A percentile compares a stretch with the other conserved stretches of the same genome.
Evolutionary conservation across 352 stramenopile genomes (phyloP).

Genomic region (Phytophthora pinifolia): DNA sequence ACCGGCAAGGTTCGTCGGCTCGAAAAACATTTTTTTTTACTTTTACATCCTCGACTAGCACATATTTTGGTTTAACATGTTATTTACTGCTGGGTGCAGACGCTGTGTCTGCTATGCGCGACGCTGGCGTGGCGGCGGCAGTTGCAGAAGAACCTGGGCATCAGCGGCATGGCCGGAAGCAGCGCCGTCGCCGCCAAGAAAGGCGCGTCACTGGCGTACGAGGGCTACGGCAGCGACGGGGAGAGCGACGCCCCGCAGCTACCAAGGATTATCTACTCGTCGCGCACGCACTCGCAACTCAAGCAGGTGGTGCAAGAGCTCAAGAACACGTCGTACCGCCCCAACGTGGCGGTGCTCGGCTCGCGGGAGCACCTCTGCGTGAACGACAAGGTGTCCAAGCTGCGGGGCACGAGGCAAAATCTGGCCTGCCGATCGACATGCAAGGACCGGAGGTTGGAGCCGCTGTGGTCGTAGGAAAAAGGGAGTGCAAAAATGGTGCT

Average conservation of each 20-base stretch:
- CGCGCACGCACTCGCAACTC: slow-evolving; percentile 97
- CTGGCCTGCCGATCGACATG: slow-evolving; percentile 85
- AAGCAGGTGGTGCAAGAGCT: slow-evolving; percentile 97
- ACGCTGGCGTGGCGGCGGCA: slow-evolving; percentile 93
- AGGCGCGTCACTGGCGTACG: slow-evolving; percentile 43
- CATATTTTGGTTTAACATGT: neutral
- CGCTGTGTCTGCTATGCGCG: slow-evolving; percentile 96
- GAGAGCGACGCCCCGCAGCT: slow-evolving; percentile 44
- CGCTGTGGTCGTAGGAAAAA: neutral
- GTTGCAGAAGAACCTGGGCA: slow-evolving; percentile 54
- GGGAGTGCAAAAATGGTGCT: neutral
- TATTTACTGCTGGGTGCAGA: slow-evolving; percentile 44
- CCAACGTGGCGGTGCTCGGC: slow-evolving; percentile 88
- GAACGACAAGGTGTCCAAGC: slow-evolving; percentile 91
- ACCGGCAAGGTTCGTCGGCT: slow-evolving; percentile 90
- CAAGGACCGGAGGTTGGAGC: slow-evolving; percentile 82
- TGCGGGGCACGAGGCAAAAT: slow-evolving; percentile 87
- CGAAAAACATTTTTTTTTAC: neutral
- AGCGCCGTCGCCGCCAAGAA: slow-evolving; percentile 3
- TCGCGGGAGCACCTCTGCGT: slow-evolving; percentile 98
- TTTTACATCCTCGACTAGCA: neutral
- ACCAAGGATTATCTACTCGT: slow-evolving; percentile 98
- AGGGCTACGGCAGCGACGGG: slow-evolving; percentile 41
- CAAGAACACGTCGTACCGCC: slow-evolving; percentile 94
- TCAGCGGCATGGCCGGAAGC: neutral